phyloP scores from a whole-genome alignment of 306 rosid species.

The Lotus japonicus region DNA sequence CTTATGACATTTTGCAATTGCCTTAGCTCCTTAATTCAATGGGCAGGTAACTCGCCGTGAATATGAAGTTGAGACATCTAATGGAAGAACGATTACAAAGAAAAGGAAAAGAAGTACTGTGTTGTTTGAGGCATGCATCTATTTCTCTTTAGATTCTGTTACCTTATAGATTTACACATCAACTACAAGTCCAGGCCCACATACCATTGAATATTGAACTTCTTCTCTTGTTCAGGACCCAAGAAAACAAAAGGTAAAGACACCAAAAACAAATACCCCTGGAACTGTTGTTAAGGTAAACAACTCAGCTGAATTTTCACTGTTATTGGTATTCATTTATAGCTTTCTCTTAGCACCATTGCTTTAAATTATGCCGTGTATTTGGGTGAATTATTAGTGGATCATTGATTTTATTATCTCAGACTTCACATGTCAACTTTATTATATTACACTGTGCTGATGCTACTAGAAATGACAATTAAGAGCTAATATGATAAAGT shows the following conservation, averaged over 20 bases:
- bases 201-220: slow-evolving; percentile 19
- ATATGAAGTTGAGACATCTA: slow-evolving; percentile 91
- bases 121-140: slow-evolving; percentile 71
- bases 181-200: slow-evolving; percentile 11
- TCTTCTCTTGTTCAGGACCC: slow-evolving; percentile 54
- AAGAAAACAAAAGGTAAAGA: slow-evolving; percentile 55
- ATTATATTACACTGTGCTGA: neutral
- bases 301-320: slow-evolving; percentile 13
- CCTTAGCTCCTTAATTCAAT: slow-evolving; percentile 20
- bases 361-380: slow-evolving; percentile 3
- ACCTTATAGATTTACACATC: neutral
- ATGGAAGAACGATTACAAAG: slow-evolving; percentile 86
- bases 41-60: slow-evolving; percentile 84
- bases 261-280: slow-evolving; percentile 67
- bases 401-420: neutral
- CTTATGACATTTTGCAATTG: slow-evolving; percentile 12
- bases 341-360: neutral
- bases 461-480: slow-evolving; percentile 10
- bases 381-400: slow-evolving; percentile 6
- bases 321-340: neutral
- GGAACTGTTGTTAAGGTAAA: slow-evolving; percentile 65
- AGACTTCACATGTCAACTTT: neutral
- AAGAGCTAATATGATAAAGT: neutral
- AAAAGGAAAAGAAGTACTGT: slow-evolving; percentile 90
- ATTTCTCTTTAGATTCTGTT: slow-evolving; percentile 10